Evolutionary conservation across 2,329 filamentous ascomycete species (phyloP).

Genomic region (Cryphonectria nitschkei): DNA sequence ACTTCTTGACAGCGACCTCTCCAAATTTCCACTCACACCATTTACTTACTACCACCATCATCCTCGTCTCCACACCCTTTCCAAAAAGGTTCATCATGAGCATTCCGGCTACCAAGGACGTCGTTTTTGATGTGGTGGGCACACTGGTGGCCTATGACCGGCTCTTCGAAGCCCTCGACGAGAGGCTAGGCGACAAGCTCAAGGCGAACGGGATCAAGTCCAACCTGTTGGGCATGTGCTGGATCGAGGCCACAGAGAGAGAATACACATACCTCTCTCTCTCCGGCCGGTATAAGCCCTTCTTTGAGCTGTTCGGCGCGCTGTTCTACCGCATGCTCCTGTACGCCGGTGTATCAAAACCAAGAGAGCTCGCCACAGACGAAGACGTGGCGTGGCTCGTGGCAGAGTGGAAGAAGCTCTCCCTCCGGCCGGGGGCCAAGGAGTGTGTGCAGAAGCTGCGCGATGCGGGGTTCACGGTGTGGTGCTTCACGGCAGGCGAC

Average conservation of each 20-base stretch:
- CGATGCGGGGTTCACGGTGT: conserved; percentile 51
- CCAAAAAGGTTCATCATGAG: conserved; percentile 10
- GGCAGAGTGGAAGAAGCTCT: conserved; percentile 39
- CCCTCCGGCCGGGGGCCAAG: conserved; percentile 41
- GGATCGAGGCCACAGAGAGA: conserved; percentile 49
- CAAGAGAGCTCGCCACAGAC: conserved; percentile 43
- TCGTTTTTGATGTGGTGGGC: conserved; percentile 53
- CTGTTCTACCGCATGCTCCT: conserved; percentile 50
- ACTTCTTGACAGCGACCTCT: background rate
- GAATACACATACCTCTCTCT: conserved; percentile 52
- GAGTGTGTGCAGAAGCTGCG: conserved; percentile 47
- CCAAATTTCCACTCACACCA: background rate
- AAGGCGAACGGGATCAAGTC: conserved; percentile 40
- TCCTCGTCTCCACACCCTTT: background rate
- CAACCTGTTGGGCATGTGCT: conserved; percentile 46
- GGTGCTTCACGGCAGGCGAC: conserved; percentile 56
- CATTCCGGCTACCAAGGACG: conserved; percentile 39
- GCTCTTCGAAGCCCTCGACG: conserved; percentile 44
- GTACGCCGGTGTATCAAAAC: conserved; percentile 44
- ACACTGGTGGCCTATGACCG: conserved; percentile 48
- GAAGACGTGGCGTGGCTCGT: conserved; percentile 44
- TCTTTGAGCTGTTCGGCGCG: conserved; percentile 42
- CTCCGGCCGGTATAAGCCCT: conserved; percentile 44
- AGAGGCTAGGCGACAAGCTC: conserved; percentile 45
- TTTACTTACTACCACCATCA: background rate